Percentiles rank a stretch among this genome's conserved stretches.
Evolutionary conservation across 2,329 filamentous ascomycete species (phyloP).

Genomic region (Ceratocystis lukuohia): DNA sequence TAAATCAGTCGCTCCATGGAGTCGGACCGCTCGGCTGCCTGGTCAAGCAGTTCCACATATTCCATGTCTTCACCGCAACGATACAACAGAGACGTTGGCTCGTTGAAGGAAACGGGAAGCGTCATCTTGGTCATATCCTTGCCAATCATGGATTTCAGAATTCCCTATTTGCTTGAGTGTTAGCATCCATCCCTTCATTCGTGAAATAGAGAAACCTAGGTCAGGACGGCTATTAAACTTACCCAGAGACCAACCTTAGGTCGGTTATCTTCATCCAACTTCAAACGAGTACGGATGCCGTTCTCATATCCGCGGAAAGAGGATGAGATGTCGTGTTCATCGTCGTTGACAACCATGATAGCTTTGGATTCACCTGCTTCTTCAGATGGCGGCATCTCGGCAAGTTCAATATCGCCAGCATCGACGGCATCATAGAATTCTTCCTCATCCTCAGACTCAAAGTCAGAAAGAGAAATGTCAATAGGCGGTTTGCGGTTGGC

Average conservation of each 20-base stretch:
- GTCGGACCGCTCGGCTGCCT: constrained; percentile 70
- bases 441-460: constrained; percentile 68
- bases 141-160: constrained; percentile 98
- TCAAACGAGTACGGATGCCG: constrained; percentile 62
- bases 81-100: constrained; percentile 88
- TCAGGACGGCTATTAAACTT: constrained; percentile 29
- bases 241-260: constrained; percentile 96
- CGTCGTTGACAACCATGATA: constrained; percentile 28
- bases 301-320: constrained; percentile 89
- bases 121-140: constrained; percentile 99
- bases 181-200: neutral
- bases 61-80: constrained; percentile 97
- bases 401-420: constrained; percentile 75
- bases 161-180: constrained; percentile 46
- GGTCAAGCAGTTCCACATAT: constrained; percentile 83
- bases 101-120: constrained; percentile 93
- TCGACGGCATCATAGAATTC: constrained; percentile 98
- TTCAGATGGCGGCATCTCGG: constrained; percentile 47
- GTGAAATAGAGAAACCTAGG: neutral
- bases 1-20: constrained; percentile 88
- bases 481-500: constrained; percentile 14
- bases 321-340: constrained; percentile 51
- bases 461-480: constrained; percentile 48
- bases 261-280: constrained; percentile 81
- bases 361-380: constrained; percentile 25